Conservation (phyloP, 768 basidiomycete species). For the Harrya chromipes region DNA sequence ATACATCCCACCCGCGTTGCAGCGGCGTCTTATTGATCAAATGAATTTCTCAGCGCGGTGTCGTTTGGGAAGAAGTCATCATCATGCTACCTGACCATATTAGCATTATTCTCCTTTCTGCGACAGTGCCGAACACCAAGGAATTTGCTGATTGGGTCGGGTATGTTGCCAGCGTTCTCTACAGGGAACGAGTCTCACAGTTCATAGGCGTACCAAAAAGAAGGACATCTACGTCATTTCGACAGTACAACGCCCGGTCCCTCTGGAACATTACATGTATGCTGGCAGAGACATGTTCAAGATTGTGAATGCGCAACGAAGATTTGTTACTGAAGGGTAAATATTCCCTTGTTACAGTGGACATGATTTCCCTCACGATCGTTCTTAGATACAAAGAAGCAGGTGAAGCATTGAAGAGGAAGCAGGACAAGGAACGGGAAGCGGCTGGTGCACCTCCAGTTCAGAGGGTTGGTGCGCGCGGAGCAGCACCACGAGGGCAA, state of each 20-base stretch:
- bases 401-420: constrained; percentile 80
- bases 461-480: constrained; percentile 79
- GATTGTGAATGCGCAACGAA: constrained; percentile 80
- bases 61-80: constrained; percentile 99
- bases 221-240: constrained; percentile 99
- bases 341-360: background rate
- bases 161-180: constrained; percentile 44
- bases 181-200: constrained; percentile 6
- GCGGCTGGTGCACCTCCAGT: constrained; percentile 89
- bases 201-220: constrained; percentile 88
- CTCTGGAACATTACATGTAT: constrained; percentile 94
- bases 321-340: constrained; percentile 73
- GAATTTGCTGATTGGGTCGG: constrained; percentile 99
- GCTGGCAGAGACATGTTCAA: constrained; percentile 92
- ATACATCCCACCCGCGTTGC: constrained; percentile 13
- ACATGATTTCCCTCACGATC: constrained; percentile 2
- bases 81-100: constrained; percentile 99
- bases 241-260: constrained; percentile 93
- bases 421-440: constrained; percentile 98
- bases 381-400: constrained; percentile 80
- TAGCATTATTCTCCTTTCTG: constrained; percentile 94
- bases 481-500: constrained; percentile 50
- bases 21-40: constrained; percentile 9
- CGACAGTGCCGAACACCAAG: constrained; percentile 96
- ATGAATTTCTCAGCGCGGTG: constrained; percentile 69